Evolutionary conservation across 2,329 filamentous ascomycete genomes (phyloP).

Genomic region (Apiospora koreana): DNA sequence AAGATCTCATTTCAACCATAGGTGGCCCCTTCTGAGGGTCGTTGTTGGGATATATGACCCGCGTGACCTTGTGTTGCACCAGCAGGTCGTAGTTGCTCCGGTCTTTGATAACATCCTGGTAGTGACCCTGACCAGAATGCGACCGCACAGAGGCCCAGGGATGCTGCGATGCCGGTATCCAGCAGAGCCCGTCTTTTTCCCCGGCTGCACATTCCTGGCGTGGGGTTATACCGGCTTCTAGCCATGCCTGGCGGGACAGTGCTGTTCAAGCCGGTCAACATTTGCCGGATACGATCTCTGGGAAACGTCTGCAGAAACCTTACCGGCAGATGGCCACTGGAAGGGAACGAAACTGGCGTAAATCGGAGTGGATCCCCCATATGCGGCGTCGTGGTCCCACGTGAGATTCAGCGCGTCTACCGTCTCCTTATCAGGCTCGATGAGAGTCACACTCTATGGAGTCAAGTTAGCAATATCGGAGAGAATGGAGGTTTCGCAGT

Average conservation of each 20-base stretch:
- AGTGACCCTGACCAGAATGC: slow-evolving; percentile 33
- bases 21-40: neutral
- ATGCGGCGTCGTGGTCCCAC: slow-evolving; percentile 31
- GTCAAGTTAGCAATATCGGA: neutral
- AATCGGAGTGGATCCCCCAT: slow-evolving; percentile 32
- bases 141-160: slow-evolving; percentile 29
- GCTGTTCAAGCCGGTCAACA: neutral
- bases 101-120: slow-evolving; percentile 23
- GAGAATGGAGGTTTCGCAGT: neutral
- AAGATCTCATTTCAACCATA: neutral
- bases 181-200: slow-evolving; percentile 34
- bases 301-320: neutral
- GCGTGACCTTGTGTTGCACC: slow-evolving; percentile 30
- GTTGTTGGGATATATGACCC: slow-evolving; percentile 19
- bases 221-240: slow-evolving; percentile 27
- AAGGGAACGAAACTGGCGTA: slow-evolving; percentile 33
- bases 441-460: slow-evolving; percentile 32
- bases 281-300: slow-evolving; percentile 13
- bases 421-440: slow-evolving; percentile 25
- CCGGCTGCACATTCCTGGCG: slow-evolving; percentile 29
- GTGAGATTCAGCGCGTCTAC: slow-evolving; percentile 33
- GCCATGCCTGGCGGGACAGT: slow-evolving; percentile 14
- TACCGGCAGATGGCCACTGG: slow-evolving; percentile 26
- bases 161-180: slow-evolving; percentile 31
- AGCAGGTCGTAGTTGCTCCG: slow-evolving; percentile 28